Evolutionary conservation across 768 basidiomycete species (phyloP), one percentile per base, ranked within the genome.

Genomic region (Omphalotus guepiniiformis): DNA sequence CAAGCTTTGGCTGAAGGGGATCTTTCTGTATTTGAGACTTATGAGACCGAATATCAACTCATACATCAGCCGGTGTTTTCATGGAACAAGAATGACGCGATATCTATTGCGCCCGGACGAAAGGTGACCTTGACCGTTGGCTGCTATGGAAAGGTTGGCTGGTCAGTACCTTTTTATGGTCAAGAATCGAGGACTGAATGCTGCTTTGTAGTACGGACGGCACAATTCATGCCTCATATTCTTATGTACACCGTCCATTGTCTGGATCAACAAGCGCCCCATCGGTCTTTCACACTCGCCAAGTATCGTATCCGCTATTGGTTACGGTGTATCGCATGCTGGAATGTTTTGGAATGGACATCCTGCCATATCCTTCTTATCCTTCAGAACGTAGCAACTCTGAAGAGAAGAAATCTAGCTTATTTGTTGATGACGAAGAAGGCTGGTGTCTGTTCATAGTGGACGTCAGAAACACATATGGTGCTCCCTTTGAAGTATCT

Each of bases 271-370:
- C 61, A 18, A 53, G 64, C 18, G 61, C 67, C 1, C 58, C 70
- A 1, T 72, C 79, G 40, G 64, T 80, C 34, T 95, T 98, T 63
- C 79, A 93, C 60, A 83, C 90, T 22, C 86, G 96, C 21, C 92
- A 91, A 58, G 65, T 97, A 43, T 79, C 85, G 25, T 92, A 92
- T 59, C 93, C 94, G 4, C 76, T 98, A 53, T 75, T 88, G 57
- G 88, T 96, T 49, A 95, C 94, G 3, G 96, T 98, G 11, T 96
- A 97, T 61, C 89, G 90, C 55, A 94, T 94, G 74, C 79, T 98
- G 23, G 90, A 95, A 63, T 90, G 89, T 56, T 77, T 84, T 53
- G 74, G 75, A 30, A 85, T 97, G 82, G 85, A 90, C 54, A 72
- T 96, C 51, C 66, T 92, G 28, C 82, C 88, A 12, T 80, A 89